Evolutionary conservation across 306 rosid species (phyloP).

Genomic region (Myrica gale): DNA sequence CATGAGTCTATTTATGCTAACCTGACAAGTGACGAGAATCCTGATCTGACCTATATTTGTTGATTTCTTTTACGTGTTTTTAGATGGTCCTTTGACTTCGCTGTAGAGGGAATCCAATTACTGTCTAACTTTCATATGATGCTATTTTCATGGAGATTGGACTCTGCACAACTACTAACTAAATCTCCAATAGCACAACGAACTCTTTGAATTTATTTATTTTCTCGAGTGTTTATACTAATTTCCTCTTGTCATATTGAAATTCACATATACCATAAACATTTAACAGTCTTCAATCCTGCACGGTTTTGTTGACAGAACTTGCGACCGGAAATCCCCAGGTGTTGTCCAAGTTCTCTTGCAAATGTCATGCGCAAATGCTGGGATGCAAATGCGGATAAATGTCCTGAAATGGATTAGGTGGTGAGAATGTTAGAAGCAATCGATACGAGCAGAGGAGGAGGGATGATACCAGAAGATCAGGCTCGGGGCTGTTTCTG

Average conservation of each 20-base stretch:
- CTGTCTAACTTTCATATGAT: not conserved
- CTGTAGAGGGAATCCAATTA: not conserved
- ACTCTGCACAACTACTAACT: not conserved
- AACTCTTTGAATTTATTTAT: not conserved
- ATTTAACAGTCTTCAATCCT: constrained; percentile 3
- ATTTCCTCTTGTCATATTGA: not conserved
- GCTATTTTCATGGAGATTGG: not conserved
- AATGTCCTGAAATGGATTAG: constrained; percentile 64
- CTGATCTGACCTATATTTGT: not conserved
- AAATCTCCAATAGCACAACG: not conserved
- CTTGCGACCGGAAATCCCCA: constrained; percentile 57
- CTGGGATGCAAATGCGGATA: constrained; percentile 58
- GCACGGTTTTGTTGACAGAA: constrained; percentile 41
- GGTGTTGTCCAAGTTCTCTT: constrained; percentile 62
- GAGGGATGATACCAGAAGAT: constrained; percentile 68
- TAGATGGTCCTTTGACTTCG: not conserved
- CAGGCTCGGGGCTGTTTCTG: constrained; percentile 47
- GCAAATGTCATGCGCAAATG: constrained; percentile 56
- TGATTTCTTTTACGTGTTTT: not conserved
- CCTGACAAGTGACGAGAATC: not conserved
- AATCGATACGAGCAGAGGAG: constrained; percentile 67
- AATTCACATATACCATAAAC: not conserved
- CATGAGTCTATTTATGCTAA: not conserved
- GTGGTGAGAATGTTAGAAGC: constrained; percentile 71
- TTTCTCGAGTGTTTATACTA: not conserved